phyloP scores from a whole-genome alignment of 371 early-diverging fungal genomes.

The Mortierella sp. region DNA sequence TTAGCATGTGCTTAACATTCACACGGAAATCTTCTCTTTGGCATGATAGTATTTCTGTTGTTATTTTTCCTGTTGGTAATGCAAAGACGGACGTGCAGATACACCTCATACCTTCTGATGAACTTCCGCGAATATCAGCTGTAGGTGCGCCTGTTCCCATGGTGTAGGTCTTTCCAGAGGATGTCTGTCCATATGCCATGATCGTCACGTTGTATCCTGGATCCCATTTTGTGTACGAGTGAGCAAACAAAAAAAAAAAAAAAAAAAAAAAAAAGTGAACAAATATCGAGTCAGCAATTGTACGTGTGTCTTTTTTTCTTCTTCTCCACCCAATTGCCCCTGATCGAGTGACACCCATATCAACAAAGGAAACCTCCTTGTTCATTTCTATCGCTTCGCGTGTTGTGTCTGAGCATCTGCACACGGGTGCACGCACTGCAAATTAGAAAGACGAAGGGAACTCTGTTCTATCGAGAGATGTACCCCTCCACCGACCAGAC shows the following conservation, averaged over 20 bases:
- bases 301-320: too few species aligned
- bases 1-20: not conserved
- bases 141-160: conserved; percentile 93
- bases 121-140: conserved; percentile 61
- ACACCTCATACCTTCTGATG: conserved; percentile 53
- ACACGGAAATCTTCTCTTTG: not conserved
- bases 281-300: not conserved
- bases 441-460: too few species aligned
- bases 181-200: conserved; percentile 98
- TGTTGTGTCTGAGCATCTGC: too few species aligned
- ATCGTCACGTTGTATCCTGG: conserved; percentile 96
- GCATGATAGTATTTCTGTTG: not conserved
- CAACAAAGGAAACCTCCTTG: too few species aligned
- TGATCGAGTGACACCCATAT: too few species aligned
- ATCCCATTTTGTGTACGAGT: not conserved
- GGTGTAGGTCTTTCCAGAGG: conserved; percentile 98
- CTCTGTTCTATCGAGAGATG: too few species aligned
- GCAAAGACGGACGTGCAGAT: not conserved
- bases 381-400: too few species aligned
- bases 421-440: too few species aligned
- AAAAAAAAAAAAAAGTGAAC: not conserved
- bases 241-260: not conserved
- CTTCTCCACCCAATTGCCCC: too few species aligned
- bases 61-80: not conserved
- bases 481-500: too few species aligned